Percentiles rank a stretch among this genome's conserved stretches.
Conservation (phyloP, 805 yeast genomes). For the Myxozyma mucilagina region DNA sequence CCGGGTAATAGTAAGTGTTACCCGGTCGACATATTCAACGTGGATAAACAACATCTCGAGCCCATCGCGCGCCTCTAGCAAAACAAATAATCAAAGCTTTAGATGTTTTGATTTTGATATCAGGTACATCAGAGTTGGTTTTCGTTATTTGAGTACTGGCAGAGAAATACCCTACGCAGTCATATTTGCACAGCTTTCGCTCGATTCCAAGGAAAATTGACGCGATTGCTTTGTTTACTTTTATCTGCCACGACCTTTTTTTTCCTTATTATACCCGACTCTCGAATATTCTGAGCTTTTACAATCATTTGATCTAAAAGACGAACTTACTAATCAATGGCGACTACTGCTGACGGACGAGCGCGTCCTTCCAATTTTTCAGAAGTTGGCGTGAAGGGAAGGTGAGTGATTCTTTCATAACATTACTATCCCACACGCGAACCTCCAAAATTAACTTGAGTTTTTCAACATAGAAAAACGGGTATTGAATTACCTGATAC, state of each 20-base stretch:
- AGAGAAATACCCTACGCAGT: too few relatives aligned
- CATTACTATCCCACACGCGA: too few relatives aligned
- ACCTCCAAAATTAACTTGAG: background rate
- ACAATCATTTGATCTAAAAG: background rate
- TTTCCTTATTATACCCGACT: too few relatives aligned
- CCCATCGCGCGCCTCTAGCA: background rate
- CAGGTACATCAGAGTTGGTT: too few relatives aligned
- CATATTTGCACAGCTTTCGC: too few relatives aligned
- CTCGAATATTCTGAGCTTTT: too few relatives aligned
- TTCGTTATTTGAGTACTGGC: too few relatives aligned
- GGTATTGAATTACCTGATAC: slow-evolving; percentile 34
- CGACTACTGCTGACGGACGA: slow-evolving; percentile 5
- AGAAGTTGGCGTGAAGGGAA: slow-evolving; percentile 29
- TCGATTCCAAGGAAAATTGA: too few relatives aligned
- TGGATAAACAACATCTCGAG: background rate
- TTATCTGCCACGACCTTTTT: too few relatives aligned
- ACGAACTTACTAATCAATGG: background rate
- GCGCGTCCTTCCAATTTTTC: slow-evolving; percentile 24
- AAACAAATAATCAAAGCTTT: background rate
- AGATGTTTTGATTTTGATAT: too few relatives aligned
- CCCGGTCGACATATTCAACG: background rate
- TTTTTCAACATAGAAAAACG: slow-evolving; percentile 25
- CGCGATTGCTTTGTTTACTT: too few relatives aligned
- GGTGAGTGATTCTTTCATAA: slow-evolving; percentile 5
- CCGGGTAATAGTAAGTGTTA: slow-evolving; percentile 17